Evolutionary conservation across 805 yeast species (phyloP), one percentile per base, ranked within the genome.

Genomic region (Lipomyces chichibuensis): DNA sequence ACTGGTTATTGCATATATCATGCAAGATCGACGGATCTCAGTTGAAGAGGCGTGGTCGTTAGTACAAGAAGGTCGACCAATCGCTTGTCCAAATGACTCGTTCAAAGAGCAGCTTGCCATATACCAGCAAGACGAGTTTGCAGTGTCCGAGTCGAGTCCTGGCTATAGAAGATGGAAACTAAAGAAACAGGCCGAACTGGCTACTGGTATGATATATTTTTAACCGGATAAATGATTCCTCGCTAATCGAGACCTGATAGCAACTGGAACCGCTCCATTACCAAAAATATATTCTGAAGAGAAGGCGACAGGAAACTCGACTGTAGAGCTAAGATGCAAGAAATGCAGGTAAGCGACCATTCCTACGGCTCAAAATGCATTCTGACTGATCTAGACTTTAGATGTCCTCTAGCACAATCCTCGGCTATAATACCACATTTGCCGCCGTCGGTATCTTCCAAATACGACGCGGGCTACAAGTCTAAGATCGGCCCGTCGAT

Each of bases 1-100:
- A 0, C 88, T 92, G 17, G 87, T 88, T 49, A 87, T 91, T 59
- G 96, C 98, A 0, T 97, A 91, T 76, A 85, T 93, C 55, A 94
- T 95, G 97, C 84, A 87, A 75, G 80, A 92, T 60, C 82, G 89
- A 76, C 83, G 85, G 0, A 81, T 92, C 73, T 78, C 80, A 13
- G 78, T 85, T 20, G 80, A 84, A 17, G 87, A 87, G 70, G 90
- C 97, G 0, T 73, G 91, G 7, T 88, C 89, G 77, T 94, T 94
- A 0, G 88, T 94, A n/a, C 83, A 82, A 69, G 78, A 93, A 69
- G 88, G 85, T 72, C 83, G 89, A 66, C 76, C 84, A 2, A 80
- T 81, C 4, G 87, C 87, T 3, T 83, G 84, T 67, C 97, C 97
- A 32, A 94, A 92, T 77, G 84, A 81, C 3, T 86, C 89, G 23